Evolutionary conservation across 192 early-diverging fungal species (phyloP).

Genomic region (Coemansia sp.): DNA sequence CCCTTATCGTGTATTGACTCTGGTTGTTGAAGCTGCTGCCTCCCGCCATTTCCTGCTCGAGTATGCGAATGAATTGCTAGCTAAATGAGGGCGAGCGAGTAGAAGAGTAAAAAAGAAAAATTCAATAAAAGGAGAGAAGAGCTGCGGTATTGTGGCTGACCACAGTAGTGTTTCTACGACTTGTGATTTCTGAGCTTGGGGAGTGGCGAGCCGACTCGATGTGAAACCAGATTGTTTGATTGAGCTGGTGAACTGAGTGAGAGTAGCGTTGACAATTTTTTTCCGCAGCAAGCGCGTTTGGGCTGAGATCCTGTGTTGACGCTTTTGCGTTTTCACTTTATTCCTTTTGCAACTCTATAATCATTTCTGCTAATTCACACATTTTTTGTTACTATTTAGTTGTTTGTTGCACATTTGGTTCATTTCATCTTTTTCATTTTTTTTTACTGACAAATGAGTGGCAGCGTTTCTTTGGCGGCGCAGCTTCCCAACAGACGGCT

Average conservation of each 20-base stretch:
- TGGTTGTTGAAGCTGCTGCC: not conserved
- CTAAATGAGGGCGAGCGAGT: not conserved
- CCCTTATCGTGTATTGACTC: not conserved
- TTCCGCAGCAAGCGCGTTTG: constrained; percentile 1
- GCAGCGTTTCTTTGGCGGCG: constrained; percentile 24
- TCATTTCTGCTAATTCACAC: not conserved
- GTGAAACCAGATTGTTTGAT: not conserved
- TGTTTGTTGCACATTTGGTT: not conserved
- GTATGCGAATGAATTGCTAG: not conserved
- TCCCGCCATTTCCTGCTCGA: not conserved
- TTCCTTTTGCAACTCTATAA: not conserved
- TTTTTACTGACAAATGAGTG: constrained; percentile 16
- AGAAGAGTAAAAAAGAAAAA: not conserved
- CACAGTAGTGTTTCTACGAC: too few relatives aligned
- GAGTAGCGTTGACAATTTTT: not conserved
- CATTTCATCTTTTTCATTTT: not conserved
- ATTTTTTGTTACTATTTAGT: not conserved
- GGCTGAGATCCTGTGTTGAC: not conserved
- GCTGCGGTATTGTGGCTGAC: not conserved
- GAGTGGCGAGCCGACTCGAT: constrained; percentile 1
- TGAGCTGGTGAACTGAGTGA: not conserved
- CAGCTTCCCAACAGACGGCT: constrained; percentile 39
- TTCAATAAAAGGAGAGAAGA: not conserved
- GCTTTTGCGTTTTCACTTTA: not conserved
- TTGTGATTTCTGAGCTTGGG: too few relatives aligned